Evolutionary conservation across 768 basidiomycete genomes (phyloP), one percentile per base, ranked within the genome.

Genomic region (Mycena pura): DNA sequence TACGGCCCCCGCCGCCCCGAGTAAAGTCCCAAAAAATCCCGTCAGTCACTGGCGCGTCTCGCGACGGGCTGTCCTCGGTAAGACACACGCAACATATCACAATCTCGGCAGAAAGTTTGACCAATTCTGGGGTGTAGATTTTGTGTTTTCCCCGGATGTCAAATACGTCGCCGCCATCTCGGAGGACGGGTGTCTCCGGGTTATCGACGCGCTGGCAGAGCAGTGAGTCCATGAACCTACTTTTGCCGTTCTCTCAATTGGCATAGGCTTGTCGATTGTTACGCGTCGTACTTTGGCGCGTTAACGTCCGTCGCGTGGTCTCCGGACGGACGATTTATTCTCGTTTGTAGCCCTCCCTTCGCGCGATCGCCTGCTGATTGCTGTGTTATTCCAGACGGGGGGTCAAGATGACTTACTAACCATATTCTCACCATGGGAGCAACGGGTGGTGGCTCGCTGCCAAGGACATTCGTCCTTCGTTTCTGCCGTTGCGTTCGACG

Each of bases 381-480:
- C 21, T 5, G 40, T 49, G 24, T 45, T 43, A n/a, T 22, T 58
- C 19, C 67, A 95, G 92, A 93, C 94, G 2, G 97, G 96, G 13
- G 97, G 97, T 0, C 96, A 99, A 79, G 97, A 99, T 70, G 97
- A 99, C 70, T 82, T 99, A 10, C 77, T 97, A 54, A 96, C 96
- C 5, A 92, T 99, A 60, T 93, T 94, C 73, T 95, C 96, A 0
- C 95, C 95, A 1, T 91, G 90, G 85, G 97, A 99, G 72, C 91
- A 94, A 72, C 87, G 96, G 3, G 88, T 99, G 6, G 87, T 99
- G 10, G 97, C 97, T 5, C 85, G 96, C 55, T 99, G 97, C 77
- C 95, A 97, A 74, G 97, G 97, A 0, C 97, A 99, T 71, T 92
- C 93, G 0, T 96, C 94, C 2, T 99, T 97, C 70, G 92, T 99